These are phyloP conservation scores for Diaporthe vexans DNA, from an alignment of 2,329 filamentous ascomycete genomes.

Conservation along the genomic window DNA sequence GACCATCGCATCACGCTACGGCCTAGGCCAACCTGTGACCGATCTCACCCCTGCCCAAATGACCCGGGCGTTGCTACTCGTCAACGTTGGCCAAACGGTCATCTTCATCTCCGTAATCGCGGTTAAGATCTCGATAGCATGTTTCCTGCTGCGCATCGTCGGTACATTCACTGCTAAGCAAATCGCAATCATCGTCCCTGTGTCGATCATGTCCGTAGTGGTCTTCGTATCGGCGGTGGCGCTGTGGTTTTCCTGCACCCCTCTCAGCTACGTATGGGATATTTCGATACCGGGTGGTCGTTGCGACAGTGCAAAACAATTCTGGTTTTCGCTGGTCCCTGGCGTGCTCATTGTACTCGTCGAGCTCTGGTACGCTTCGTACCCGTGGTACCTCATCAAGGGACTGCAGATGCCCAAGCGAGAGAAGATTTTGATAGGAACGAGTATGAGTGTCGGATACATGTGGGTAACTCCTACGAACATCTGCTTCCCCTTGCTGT, in stretches of 20 bases:
- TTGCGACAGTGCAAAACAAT: slow-evolving; percentile 25
- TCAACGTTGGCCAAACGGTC: slow-evolving; percentile 32
- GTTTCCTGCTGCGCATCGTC: slow-evolving; percentile 38
- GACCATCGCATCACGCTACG: slow-evolving; percentile 27
- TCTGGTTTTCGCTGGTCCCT: not conserved
- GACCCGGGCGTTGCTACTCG: slow-evolving; percentile 2
- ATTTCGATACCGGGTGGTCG: not conserved
- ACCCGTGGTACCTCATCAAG: slow-evolving; percentile 37
- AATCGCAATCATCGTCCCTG: slow-evolving; percentile 24
- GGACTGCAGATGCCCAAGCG: slow-evolving; percentile 36
- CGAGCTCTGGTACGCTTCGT: slow-evolving; percentile 39
- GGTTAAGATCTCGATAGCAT: slow-evolving; percentile 38
- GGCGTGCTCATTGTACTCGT: slow-evolving; percentile 21
- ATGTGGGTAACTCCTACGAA: slow-evolving; percentile 15
- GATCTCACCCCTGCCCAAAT: not conserved
- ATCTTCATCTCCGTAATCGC: slow-evolving; percentile 7
- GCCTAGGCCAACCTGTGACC: slow-evolving; percentile 19
- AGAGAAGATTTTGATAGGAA: slow-evolving; percentile 40
- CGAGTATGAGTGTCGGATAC: slow-evolving; percentile 40
- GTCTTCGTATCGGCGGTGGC: not conserved
- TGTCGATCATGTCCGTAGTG: slow-evolving; percentile 4
- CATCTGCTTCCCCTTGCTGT: not conserved
- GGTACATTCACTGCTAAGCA: not conserved
- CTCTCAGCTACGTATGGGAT: slow-evolving; percentile 38
- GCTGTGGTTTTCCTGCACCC: slow-evolving; percentile 39